Percentiles rank a stretch among this genome's conserved stretches.
Conservation (phyloP, 2,329 filamentous ascomycete species). For the Xylaria sp. region DNA sequence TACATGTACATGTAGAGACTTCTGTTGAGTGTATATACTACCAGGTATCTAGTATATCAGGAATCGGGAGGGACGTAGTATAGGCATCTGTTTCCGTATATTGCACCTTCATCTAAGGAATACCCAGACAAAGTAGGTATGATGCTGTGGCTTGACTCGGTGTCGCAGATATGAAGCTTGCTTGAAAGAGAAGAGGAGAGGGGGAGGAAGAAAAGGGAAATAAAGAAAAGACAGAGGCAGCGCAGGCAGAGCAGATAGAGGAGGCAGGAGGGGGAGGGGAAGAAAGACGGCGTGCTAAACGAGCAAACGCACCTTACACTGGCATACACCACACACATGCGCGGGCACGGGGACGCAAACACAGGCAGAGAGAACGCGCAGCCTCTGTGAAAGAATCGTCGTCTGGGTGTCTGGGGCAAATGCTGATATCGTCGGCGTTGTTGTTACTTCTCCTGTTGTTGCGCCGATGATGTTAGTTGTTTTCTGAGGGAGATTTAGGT, state of each 20-base stretch:
- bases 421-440: not conserved
- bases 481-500: not conserved
- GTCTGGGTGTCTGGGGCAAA: not conserved
- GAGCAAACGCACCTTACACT: conserved; percentile 22
- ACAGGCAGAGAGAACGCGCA: not conserved
- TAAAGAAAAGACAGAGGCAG: not conserved
- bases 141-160: not conserved
- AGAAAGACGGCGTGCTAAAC: not conserved
- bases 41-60: too few relatives aligned
- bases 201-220: conserved; percentile 4
- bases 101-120: not conserved
- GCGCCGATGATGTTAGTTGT: conserved; percentile 12
- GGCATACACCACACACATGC: conserved; percentile 1
- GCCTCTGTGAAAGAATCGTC: not conserved
- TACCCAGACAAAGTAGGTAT: not conserved
- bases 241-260: conserved; percentile 23
- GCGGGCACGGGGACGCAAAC: not conserved
- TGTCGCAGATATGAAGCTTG: not conserved
- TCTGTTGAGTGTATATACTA: not conserved
- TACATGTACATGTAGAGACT: not conserved
- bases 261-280: not conserved
- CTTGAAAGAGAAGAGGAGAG: not conserved
- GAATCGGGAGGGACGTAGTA: not conserved
- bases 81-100: not conserved
- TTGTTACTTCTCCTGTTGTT: not conserved